Conservation (phyloP, 2,329 filamentous ascomycete species). For the Chaetomium sp. region DNA sequence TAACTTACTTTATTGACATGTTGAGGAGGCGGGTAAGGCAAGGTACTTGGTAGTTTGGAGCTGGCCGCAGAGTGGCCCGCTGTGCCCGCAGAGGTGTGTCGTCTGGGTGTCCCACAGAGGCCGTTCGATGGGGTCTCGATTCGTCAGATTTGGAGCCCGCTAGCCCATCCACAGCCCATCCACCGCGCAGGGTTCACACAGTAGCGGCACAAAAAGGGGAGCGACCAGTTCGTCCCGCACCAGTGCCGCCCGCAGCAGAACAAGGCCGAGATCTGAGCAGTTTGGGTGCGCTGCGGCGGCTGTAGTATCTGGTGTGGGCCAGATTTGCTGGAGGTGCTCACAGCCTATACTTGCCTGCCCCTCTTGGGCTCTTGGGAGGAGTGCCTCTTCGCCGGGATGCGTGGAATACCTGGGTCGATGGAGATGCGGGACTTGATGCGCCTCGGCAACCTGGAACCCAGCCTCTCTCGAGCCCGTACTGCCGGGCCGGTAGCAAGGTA, state of each 20-base stretch:
- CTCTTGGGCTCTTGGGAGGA: too few species aligned
- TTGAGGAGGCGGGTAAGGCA: conserved; percentile 38
- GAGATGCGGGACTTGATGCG: conserved; percentile 23
- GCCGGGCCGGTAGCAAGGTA: conserved; percentile 18
- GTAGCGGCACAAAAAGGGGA: conserved; percentile 28
- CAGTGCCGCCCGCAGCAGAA: conserved; percentile 42
- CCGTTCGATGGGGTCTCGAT: conserved; percentile 38
- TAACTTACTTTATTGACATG: conserved; percentile 47
- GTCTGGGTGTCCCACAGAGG: conserved; percentile 34
- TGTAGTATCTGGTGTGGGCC: conserved; percentile 36
- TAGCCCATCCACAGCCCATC: conserved; percentile 35
- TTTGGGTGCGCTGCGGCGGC: conserved; percentile 21
- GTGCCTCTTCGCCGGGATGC: conserved; percentile 20
- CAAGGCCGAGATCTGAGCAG: conserved; percentile 41
- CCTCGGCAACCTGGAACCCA: conserved; percentile 24
- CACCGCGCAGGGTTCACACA: conserved; percentile 35
- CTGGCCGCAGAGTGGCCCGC: conserved; percentile 36
- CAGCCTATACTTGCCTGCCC: conserved; percentile 27
- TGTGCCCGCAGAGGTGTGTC: conserved; percentile 29
- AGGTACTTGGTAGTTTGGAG: conserved; percentile 22
- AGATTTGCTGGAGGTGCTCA: conserved; percentile 36
- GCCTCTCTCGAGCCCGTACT: conserved; percentile 18
- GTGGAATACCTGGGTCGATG: conserved; percentile 15
- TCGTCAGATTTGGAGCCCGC: conserved; percentile 39
- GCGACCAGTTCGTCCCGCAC: conserved; percentile 38